Conservation (phyloP, 805 yeast genomes). For the Pichia ethanolica region DNA sequence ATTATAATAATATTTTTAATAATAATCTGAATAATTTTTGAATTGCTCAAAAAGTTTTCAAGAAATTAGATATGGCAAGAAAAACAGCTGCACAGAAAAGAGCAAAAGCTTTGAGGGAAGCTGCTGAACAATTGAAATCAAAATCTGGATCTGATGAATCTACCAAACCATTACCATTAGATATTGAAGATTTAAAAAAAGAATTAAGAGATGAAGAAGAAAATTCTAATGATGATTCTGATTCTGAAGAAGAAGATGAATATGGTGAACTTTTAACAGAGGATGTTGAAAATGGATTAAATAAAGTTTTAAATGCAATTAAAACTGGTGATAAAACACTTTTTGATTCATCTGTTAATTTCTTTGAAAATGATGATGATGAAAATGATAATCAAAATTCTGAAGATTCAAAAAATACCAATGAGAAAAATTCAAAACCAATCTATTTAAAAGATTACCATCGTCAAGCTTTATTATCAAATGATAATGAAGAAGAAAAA, state of each 20-base stretch:
- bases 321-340: slow-evolving; percentile 58
- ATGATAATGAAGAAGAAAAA: slow-evolving; percentile 52
- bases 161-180: slow-evolving; percentile 7
- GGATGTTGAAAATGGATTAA: slow-evolving; percentile 75
- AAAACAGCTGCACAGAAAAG: slow-evolving; percentile 78
- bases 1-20: too few relatives aligned
- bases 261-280: slow-evolving; percentile 81
- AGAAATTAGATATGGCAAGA: slow-evolving; percentile 53
- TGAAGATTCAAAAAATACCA: slow-evolving; percentile 12
- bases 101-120: slow-evolving; percentile 41
- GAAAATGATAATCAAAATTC: slow-evolving; percentile 45
- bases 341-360: slow-evolving; percentile 60
- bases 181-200: slow-evolving; percentile 12
- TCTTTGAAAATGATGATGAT: slow-evolving; percentile 61
- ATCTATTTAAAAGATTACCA: slow-evolving; percentile 89
- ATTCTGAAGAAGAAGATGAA: slow-evolving; percentile 78
- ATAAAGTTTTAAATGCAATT: slow-evolving; percentile 63
- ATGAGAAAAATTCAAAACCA: slow-evolving; percentile 55
- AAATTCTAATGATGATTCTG: slow-evolving; percentile 13
- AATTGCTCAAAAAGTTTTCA: too few relatives aligned
- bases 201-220: slow-evolving; percentile 23
- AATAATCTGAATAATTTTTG: too few relatives aligned
- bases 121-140: neutral
- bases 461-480: slow-evolving; percentile 64
- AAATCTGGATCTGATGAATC: neutral